Base-by-base conservation (phyloP, 202 grass and related monocot genomes). In the Elaeis oleifera region DNA sequence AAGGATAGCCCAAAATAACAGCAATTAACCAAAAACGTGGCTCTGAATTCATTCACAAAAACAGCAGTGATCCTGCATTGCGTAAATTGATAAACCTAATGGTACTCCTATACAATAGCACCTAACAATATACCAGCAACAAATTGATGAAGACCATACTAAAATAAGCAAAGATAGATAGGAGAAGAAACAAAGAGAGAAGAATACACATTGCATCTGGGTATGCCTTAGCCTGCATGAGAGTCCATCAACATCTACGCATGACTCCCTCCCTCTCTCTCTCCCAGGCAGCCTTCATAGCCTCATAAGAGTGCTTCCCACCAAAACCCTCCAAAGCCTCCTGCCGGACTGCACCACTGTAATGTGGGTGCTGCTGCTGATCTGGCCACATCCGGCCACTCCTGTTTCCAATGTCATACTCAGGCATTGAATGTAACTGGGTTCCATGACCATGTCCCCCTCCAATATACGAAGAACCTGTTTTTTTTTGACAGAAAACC, bases 391-490 rank as follows among this genome's bases (percentile, higher is more conserved):
- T 80, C 56, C 84, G 80, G 68, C 82, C 78, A 72, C 88, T 94
- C 74, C 85, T 84, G 67, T 82, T 94, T 59, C 82, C 85, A 55
- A 76, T 71, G 62, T 85, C 84, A 29, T 78, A 84, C 54, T 71
- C 76, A 2, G 85, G 89, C 17, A 74, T 84, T 63, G 69, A 89
- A 83, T 65, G 15, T 79, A 91, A 56, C 59, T 57, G 8, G 76
- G 76, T 50, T 97, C 92, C 21, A 89, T 82, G 16, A 96, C 81
- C 79, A 89, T 76, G 65, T 99, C 94, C 51, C 94, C 94, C 65
- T 99, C 94, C 60, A 99, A 77, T 58, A 99, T 89, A 59, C 94
- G 80, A 68, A 99, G 80, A 64, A 99, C 94, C 94, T 44, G 36
- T 44, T 44, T 44, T 13, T 99, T 44, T 44, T 13, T 99, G 5